Percentiles rank a stretch among this genome's conserved stretches.
These are phyloP conservation scores for Pyrus pyrifolia DNA, from an alignment of 306 rosid species.

Conservation along the genomic window DNA sequence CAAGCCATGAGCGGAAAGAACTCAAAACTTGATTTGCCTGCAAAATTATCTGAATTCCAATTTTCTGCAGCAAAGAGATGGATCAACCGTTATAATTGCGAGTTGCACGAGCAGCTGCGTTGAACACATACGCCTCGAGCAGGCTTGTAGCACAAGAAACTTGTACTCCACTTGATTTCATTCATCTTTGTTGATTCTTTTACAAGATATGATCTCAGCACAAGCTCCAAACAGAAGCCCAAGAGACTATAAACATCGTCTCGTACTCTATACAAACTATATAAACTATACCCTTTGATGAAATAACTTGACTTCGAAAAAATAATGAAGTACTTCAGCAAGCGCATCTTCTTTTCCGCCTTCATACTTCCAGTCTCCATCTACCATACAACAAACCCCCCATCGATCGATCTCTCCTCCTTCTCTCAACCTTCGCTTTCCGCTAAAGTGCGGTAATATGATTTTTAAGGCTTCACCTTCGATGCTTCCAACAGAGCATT, in stretches of 20 bases:
- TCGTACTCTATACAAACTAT: not conserved
- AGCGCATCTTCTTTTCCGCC: not conserved
- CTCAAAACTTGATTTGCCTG: no score
- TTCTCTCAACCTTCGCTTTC: not conserved
- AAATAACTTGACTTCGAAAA: not conserved
- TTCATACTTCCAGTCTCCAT: not conserved
- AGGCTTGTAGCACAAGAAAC: no score
- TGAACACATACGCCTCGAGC: no score
- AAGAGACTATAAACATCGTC: not conserved
- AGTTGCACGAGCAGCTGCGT: no score
- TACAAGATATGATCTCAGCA: not conserved
- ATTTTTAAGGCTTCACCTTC: not conserved
- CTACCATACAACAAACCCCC: not conserved
- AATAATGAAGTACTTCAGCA: not conserved
- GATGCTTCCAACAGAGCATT: not conserved
- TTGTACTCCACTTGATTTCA: not conserved
- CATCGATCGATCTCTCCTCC: not conserved
- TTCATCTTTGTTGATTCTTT: not conserved
- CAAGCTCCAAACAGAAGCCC: not conserved
- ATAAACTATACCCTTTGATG: not conserved
- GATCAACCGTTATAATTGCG: no score
- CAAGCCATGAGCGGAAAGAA: no score
- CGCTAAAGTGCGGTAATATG: not conserved
- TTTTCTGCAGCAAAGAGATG: no score
- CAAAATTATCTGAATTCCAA: no score